phyloP scores from a whole-genome alignment of 2,329 filamentous ascomycete species.

The Fusarium acutatum region DNA sequence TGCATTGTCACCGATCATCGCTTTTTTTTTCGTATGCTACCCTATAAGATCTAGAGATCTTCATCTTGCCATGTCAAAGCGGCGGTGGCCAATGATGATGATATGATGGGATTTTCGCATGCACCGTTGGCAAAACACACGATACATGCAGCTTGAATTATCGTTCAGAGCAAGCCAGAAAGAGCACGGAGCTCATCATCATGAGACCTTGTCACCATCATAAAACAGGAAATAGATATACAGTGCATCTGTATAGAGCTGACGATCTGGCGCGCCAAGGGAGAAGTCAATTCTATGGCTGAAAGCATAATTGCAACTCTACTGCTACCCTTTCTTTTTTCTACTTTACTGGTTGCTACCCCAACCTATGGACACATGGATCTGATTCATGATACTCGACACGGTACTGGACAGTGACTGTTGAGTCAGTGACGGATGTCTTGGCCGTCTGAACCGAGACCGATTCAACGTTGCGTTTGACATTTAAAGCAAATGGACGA shows the following conservation, averaged over 20 bases:
- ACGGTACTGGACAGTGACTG: not conserved
- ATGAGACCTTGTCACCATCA: not conserved
- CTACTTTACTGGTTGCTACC: not conserved
- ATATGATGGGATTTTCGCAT: not conserved
- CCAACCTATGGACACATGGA: too few species aligned
- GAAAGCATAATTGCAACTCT: not conserved
- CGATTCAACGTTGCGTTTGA: constrained; percentile 21
- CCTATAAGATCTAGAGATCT: not conserved
- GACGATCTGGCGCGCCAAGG: constrained; percentile 22
- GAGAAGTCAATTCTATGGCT: constrained; percentile 3
- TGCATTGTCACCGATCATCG: not conserved
- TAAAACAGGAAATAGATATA: constrained; percentile 9
- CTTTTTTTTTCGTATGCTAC: not conserved
- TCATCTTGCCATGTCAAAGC: not conserved
- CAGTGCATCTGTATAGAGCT: not conserved
- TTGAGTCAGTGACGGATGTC: not conserved
- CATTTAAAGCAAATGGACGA: not conserved
- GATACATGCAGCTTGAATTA: not conserved
- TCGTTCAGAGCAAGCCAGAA: not conserved
- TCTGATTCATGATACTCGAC: not conserved
- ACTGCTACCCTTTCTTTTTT: not conserved
- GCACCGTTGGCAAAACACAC: not conserved
- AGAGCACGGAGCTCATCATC: not conserved
- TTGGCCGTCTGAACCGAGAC: constrained; percentile 7
- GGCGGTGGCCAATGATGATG: not conserved